Base-by-base conservation (phyloP, 352 stramenopile genomes). In the Phytophthora palmivora region DNA sequence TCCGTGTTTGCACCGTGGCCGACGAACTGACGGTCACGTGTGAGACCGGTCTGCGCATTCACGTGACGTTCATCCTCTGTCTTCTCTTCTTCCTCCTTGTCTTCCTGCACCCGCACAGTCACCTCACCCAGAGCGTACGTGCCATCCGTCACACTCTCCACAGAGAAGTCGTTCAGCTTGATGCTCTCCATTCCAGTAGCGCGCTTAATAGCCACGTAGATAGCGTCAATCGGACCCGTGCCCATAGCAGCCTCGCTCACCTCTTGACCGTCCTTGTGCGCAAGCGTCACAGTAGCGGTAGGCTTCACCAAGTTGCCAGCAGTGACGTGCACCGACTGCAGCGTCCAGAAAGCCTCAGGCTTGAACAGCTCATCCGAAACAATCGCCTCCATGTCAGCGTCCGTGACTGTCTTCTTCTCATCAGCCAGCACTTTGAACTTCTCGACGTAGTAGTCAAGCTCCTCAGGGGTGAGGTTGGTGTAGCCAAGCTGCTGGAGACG, bases 341-440 rank as follows among this genome's bases (percentile, higher is more conserved):
- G 82, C 61, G 91, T 94, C 89, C 89, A 97, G 74, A 89, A 94
- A 10, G 76, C 65, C 70, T 96, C 88, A n/a, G 88, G 87, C 74
- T 95, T 94, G 80, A 93, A 96, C 26, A 96, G 69, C 33, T 96
- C 87, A 58, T 96, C 88, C 51, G 84, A 91, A 9, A 97, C 86
- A 63, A 97, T 96, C 12, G 87, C 88, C 58, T 96, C 88, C 69
- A 97, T 96, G 69, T 97, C 89, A 21, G 88, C 89, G 44, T 97
- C 89, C 43, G 88, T 97, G 37, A 97, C 89, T 14, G 87, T 88
- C 78, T 97, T 97, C 87, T 97, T 97, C 67, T 96, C 87, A 53
- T 97, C 89, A 21, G 89, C 89, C 30, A 97, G 67, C 39, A 93
- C 69, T 74, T 97, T 97, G 69, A 96, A 97, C 76, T 96, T 95